Evolutionary conservation across 805 yeast species (phyloP), one percentile per base, ranked within the genome.

Genomic region (Diddensiella caesifluorescens): DNA sequence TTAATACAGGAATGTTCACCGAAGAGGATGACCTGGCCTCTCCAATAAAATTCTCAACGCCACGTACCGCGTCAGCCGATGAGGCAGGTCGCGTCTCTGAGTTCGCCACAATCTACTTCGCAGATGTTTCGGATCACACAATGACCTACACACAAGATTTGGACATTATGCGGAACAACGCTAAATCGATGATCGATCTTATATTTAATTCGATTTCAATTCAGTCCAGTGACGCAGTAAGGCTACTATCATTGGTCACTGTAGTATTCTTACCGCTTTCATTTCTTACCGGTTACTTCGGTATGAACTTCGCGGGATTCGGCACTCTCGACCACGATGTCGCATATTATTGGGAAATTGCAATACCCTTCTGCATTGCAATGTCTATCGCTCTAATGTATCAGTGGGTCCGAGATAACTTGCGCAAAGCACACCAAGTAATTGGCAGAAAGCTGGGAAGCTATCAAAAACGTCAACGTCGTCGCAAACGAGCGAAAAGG

Each of bases 261-360:
- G 80, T 77, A 10, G 68, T 77, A 10, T 77, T 77, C 50, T 61
- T 77, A 28, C 83, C 83, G 4, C 54, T 77, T 41, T 69, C 77
- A 4, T 77, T 77, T 52, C 66, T 79, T 69, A 75, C 81, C 1
- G 81, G 82, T 9, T 77, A 75, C 52, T 77, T 73, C 46, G 79
- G 79, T 13, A 74, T 74, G 79, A 74, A 74, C 50, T 74, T 74
- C 52, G 55, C 59, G 21, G 44, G 53, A 4, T 74, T 74, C 47
- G 64, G 62, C 2, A 66, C 68, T 37, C 54, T 74, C 30, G 51
- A 63, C 12, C 44, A 61, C 26, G 59, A 61, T 26, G 73, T 69
- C 2, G 51, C 56, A 4, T 71, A 67, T 49, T 74, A 72, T 52
- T 74, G 79, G 79, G 56, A 61, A 10, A 55, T 74, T 5, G 71